Evolutionary conservation across 2,329 filamentous ascomycete genomes (phyloP).

Genomic region (Cladosporium sp.): DNA sequence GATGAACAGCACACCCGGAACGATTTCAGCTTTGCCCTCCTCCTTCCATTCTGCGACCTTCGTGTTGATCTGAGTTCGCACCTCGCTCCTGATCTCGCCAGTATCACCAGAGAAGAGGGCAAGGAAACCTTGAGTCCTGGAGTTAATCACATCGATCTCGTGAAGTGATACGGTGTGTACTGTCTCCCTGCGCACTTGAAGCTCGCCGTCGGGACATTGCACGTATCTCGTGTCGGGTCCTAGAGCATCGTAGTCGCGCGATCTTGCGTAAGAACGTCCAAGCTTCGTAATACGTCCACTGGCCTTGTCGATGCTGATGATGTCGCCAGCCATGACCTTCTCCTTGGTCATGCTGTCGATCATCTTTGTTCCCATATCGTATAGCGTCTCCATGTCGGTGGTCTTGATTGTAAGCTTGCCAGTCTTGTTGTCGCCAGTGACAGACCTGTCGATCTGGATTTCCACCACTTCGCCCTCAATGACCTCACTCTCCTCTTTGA

Average conservation of each 20-base stretch:
- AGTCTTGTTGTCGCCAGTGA: conserved; percentile 94
- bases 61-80: conserved; percentile 97
- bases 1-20: conserved; percentile 94
- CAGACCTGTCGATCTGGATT: conserved; percentile 95
- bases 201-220: conserved; percentile 93
- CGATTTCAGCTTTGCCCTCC: conserved; percentile 97
- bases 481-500: conserved; percentile 98
- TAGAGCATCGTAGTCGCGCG: conserved; percentile 98
- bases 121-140: conserved; percentile 94
- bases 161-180: conserved; percentile 95
- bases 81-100: conserved; percentile 94
- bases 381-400: conserved; percentile 98
- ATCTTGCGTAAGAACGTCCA: conserved; percentile 88
- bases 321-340: conserved; percentile 96
- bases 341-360: conserved; percentile 99
- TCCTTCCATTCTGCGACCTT: conserved; percentile 99
- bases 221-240: conserved; percentile 97
- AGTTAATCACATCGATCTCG: conserved; percentile 99
- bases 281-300: conserved; percentile 98
- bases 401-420: conserved; percentile 99
- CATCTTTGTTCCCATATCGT: conserved; percentile 99
- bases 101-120: conserved; percentile 97
- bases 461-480: conserved; percentile 99
- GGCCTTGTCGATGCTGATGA: conserved; percentile 97
- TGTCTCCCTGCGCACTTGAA: conserved; percentile 95